Base-by-base conservation (phyloP, 2,329 filamentous ascomycete species). In the Paramyrothecium roridum region DNA sequence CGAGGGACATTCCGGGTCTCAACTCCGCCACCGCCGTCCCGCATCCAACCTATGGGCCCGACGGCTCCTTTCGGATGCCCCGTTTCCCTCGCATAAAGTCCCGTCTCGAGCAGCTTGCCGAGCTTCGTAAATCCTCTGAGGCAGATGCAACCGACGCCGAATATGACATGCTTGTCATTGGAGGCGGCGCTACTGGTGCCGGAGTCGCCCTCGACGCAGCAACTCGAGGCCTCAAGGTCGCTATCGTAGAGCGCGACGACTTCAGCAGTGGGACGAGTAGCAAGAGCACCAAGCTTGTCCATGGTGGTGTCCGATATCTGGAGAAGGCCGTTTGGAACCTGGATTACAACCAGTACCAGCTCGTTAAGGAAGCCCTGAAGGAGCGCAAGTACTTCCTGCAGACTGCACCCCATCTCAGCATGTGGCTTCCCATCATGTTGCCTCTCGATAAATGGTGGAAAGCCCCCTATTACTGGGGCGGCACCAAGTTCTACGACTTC, bases 401-500 rank as follows among this genome's bases (percentile, higher is more conserved):
- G 61, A 90, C 87, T 3, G 88, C 88, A 12, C 88, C 88, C 40
- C 88, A 91, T 77, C 77, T 91, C 54, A 89, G 86, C 57, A 81
- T 78, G 70, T 90, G 87, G 86, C 77, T 91, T 21, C 87, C 88
- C 22, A 90, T 91, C 63, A 90, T 90, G 87, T 77, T 90, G 59
- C 88, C 88, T 4, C 76, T 91, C 56, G 83, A 89, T 69, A 86
- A 85, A 67, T 90, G 87, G 87, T 90, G 86, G 85, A 87, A 90
- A 70, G 86, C 84, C 21, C 87, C 88, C 7, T 90, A 91, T 73
- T 90, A 88, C 70, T 90, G 87, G 87, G 83, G 80, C 43, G 88
- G 88, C 52, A 89, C 86, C 57, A 96, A 96, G 72, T 84, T 85
- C 62, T 96, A 96, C 73, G 91, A 96, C 73, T 84, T 92, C 63